Base-by-base conservation (phyloP, 2,329 filamentous ascomycete genomes). In the Talaromyces verruculosus region DNA sequence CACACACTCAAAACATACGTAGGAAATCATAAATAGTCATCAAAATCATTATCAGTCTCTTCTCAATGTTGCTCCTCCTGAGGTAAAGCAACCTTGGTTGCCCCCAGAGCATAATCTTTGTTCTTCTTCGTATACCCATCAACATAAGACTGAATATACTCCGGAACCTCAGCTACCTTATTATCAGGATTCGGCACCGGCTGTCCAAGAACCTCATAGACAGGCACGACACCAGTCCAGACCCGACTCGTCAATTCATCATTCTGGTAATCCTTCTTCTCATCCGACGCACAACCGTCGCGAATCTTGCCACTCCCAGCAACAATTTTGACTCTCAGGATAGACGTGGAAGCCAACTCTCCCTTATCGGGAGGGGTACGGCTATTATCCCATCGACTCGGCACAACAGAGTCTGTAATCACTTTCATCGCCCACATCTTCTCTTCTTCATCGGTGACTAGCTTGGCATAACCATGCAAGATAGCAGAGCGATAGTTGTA, bases 401-500 rank as follows among this genome's bases (percentile, higher is more conserved):
- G 83, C 1, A 94, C 84, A 13, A 94, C 87, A 43, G 85, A 84
- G 75, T 96, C 85, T 1, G 92, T 96, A 74, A 96, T 89, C 65
- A 91, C 81, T 71, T 88, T 80, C 87, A 96, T 90, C 7, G 91
- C 92, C 79, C 86, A 95, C 5, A 91, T 75, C 74, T 91, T 91
- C 80, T 96, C 92, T 2, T 84, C 85, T 0, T 79, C 76, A 67
- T 90, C 86, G 1, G 86, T 85, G 6, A 96, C 90, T 1, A 89
- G 77, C 8, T 78, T 82, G 0, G 89, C 92, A 74, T 88, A 86
- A 0, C 92, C 93, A 73, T 94, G 92, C 13, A 95, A 82, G 8
- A 92, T 82, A 11, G 90, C 91, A 45, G 89, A 92, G 68, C 91
- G 91, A 80, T 95, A 96, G 82, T 96, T 94, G 82, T 92, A 93